These are phyloP conservation scores for Lineolata rhizophorae DNA, from an alignment of 495 filamentous ascomycete genomes.

Conservation along the genomic window DNA sequence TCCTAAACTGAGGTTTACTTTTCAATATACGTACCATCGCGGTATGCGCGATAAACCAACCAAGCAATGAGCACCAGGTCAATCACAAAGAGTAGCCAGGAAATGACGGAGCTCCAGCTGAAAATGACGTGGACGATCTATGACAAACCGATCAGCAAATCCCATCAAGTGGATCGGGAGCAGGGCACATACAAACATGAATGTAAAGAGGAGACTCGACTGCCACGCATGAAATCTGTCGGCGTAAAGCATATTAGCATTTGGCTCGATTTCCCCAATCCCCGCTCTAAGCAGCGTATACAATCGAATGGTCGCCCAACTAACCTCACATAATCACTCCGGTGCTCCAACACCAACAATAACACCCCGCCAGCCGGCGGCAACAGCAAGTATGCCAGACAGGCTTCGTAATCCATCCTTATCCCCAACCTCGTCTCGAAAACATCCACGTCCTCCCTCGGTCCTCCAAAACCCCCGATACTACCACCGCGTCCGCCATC, in stretches of 20 bases:
- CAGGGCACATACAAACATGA: conserved; percentile 45
- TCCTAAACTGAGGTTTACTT: background rate
- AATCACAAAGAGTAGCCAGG: conserved; percentile 56
- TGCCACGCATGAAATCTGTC: conserved; percentile 91
- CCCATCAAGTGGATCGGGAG: background rate
- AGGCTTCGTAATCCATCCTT: conserved; percentile 59
- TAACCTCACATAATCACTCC: conserved; percentile 90
- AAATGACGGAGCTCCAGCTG: conserved; percentile 61
- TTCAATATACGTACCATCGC: conserved; percentile 35
- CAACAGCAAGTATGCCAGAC: conserved; percentile 67
- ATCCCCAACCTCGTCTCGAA: conserved; percentile 54
- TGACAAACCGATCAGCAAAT: conserved; percentile 4
- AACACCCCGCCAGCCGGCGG: conserved; percentile 77
- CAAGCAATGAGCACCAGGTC: conserved; percentile 62
- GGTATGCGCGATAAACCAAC: conserved; percentile 58
- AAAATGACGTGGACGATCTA: conserved; percentile 62
- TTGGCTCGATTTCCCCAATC: too few species aligned
- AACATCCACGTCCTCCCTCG: conserved; percentile 25
- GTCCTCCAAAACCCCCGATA: conserved; percentile 9
- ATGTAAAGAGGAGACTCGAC: conserved; percentile 65
- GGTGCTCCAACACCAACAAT: conserved; percentile 67
- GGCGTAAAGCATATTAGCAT: too few species aligned
- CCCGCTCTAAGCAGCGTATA: background rate
- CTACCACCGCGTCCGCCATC: conserved; percentile 10
- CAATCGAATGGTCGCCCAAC: conserved; percentile 1